Evolutionary conservation across 2,329 filamentous ascomycete species (phyloP).

Genomic region (Huntiella abstrusa): DNA sequence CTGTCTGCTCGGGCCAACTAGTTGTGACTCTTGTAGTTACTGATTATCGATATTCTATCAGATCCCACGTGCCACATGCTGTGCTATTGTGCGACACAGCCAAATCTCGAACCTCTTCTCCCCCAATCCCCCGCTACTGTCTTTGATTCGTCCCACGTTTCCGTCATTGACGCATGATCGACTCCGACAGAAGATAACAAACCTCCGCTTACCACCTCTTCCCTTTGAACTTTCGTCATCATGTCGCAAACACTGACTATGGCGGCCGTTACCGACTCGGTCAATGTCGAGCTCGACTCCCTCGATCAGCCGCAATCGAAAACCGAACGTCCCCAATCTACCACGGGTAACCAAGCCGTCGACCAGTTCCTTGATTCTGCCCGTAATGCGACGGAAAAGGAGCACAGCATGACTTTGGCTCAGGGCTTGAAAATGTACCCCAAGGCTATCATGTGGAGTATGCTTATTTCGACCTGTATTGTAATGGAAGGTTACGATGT

Average conservation of each 20-base stretch:
- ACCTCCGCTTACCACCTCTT: background rate
- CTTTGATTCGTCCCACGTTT: background rate
- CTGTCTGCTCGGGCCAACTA: too few relatives aligned
- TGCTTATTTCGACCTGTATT: constrained; percentile 79
- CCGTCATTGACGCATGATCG: background rate
- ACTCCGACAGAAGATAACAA: too few relatives aligned
- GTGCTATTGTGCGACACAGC: too few relatives aligned
- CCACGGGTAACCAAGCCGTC: constrained; percentile 23
- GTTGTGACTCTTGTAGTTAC: too few relatives aligned
- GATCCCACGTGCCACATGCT: too few relatives aligned
- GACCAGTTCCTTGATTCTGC: constrained; percentile 19
- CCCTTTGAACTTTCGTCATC: background rate
- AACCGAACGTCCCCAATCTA: constrained; percentile 76
- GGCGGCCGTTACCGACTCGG: constrained; percentile 9
- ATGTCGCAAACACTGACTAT: constrained; percentile 12
- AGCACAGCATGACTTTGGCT: constrained; percentile 50
- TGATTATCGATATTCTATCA: too few relatives aligned
- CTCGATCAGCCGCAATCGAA: constrained; percentile 21
- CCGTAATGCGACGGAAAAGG: constrained; percentile 34
- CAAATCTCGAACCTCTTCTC: too few relatives aligned
- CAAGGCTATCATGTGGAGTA: constrained; percentile 66
- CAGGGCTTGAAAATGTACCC: constrained; percentile 70
- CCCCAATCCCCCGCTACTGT: background rate
- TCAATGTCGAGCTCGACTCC: constrained; percentile 7
- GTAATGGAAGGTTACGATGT: constrained; percentile 85